Percentiles rank a stretch among this genome's conserved stretches.
phyloP scores from a whole-genome alignment of 2,329 filamentous ascomycete genomes.

The Helotiales sp. region DNA sequence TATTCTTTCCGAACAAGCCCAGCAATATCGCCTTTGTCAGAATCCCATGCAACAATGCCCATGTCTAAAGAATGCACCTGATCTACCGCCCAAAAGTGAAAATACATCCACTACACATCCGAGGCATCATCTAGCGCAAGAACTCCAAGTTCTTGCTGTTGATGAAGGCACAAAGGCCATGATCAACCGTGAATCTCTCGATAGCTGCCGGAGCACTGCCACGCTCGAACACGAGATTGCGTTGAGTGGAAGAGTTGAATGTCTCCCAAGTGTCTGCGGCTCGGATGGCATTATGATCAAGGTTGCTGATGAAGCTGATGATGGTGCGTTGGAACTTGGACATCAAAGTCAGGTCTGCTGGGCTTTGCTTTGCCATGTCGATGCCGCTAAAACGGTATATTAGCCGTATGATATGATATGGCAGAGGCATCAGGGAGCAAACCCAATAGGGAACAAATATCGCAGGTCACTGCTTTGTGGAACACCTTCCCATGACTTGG shows the following conservation, averaged over 20 bases:
- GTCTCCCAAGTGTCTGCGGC: neutral
- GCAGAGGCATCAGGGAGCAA: neutral
- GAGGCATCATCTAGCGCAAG: neutral
- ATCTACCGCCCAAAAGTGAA: neutral
- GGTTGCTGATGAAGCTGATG: constrained; percentile 22
- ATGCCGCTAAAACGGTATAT: neutral
- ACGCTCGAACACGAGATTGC: constrained; percentile 1
- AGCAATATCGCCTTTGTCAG: neutral
- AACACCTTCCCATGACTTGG: constrained; percentile 11
- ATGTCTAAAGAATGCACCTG: neutral
- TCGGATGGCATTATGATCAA: constrained; percentile 17
- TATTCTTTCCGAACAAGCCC: neutral
- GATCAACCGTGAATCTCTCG: neutral
- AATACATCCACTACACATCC: neutral
- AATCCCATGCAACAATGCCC: neutral
- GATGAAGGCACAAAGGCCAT: constrained; percentile 6
- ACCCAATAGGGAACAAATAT: constrained; percentile 17
- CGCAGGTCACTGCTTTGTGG: constrained; percentile 24
- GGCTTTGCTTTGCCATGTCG: constrained; percentile 13
- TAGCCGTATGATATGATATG: neutral
- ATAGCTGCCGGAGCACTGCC: neutral
- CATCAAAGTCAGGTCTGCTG: constrained; percentile 14
- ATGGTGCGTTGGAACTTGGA: constrained; percentile 16
- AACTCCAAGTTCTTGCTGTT: constrained; percentile 10
- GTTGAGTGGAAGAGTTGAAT: neutral